Percentiles rank a stretch among this genome's conserved stretches.
Evolutionary conservation across 768 basidiomycete species (phyloP).

Genomic region (Suillus bovinus): DNA sequence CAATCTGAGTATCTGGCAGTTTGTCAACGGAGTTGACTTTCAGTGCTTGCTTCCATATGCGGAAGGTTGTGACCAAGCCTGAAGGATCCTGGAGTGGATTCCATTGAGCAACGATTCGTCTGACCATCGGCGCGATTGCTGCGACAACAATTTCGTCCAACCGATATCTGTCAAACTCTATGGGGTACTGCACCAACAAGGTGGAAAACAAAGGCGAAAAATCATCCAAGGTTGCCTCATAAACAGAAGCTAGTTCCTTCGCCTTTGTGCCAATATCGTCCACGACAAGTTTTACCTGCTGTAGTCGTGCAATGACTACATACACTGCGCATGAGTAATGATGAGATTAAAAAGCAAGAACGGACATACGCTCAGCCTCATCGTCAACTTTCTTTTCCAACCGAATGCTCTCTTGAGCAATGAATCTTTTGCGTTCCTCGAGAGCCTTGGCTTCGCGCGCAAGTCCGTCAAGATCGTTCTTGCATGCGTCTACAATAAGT

Average conservation of each 20-base stretch:
- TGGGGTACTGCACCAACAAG: conserved; percentile 65
- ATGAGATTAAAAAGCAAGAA: conserved; percentile 5
- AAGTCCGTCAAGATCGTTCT: conserved; percentile 82
- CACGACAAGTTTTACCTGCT: conserved; percentile 74
- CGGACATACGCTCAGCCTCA: conserved; percentile 70
- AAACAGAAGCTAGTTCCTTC: conserved; percentile 60
- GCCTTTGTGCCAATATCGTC: conserved; percentile 67
- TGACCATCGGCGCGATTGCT: conserved; percentile 80
- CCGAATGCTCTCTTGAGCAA: conserved; percentile 67
- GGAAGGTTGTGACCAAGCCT: conserved; percentile 62
- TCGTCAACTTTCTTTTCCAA: conserved; percentile 69
- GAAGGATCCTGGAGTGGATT: conserved; percentile 79
- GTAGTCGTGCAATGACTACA: conserved; percentile 75
- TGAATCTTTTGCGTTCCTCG: conserved; percentile 74
- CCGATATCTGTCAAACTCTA: conserved; percentile 75
- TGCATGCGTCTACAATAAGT: conserved; percentile 81
- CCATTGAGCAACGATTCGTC: conserved; percentile 76
- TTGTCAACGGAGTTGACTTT: conserved; percentile 55
- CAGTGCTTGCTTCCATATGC: conserved; percentile 68
- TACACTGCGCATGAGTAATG: conserved; percentile 9
- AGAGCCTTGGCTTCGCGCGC: conserved; percentile 88
- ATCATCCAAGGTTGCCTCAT: conserved; percentile 71
- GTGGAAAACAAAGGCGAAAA: conserved; percentile 74
- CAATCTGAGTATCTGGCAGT: conserved; percentile 45
- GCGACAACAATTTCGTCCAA: conserved; percentile 94